phyloP scores from a whole-genome alignment of 495 filamentous ascomycete genomes.

The Parathielavia hyrcaniae region DNA sequence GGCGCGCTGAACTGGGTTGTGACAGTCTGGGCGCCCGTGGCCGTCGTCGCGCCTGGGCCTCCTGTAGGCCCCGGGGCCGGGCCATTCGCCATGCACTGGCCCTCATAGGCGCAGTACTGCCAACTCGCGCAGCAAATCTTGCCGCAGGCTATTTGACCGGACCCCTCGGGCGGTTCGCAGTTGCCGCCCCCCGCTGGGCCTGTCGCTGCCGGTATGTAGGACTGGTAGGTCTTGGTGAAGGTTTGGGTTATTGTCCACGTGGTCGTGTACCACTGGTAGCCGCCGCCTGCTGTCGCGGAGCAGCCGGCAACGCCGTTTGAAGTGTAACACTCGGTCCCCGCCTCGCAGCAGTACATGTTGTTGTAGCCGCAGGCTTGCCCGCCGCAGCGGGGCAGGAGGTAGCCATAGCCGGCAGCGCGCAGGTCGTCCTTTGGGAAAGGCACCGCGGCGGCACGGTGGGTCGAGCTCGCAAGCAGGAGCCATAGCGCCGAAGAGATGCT shows the following conservation, averaged over 20 bases:
- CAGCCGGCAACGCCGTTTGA: slow-evolving; percentile 45
- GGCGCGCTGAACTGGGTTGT: slow-evolving; percentile 53
- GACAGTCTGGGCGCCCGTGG: slow-evolving; percentile 30
- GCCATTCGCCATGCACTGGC: slow-evolving; percentile 41
- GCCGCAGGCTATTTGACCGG: slow-evolving; percentile 64
- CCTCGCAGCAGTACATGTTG: slow-evolving; percentile 60
- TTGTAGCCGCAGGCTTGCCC: slow-evolving; percentile 61
- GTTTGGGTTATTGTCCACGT: slow-evolving; percentile 67
- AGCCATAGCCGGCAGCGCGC: slow-evolving; percentile 36
- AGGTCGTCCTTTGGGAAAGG: slow-evolving; percentile 39
- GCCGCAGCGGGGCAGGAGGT: slow-evolving; percentile 47
- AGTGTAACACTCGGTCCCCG: slow-evolving; percentile 57
- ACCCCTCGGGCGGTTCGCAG: slow-evolving; percentile 48
- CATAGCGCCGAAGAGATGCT: slow-evolving; percentile 27
- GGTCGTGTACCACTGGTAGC: slow-evolving; percentile 60
- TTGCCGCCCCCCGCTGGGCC: slow-evolving; percentile 38
- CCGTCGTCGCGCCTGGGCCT: slow-evolving; percentile 34
- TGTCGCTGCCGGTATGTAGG: slow-evolving; percentile 35
- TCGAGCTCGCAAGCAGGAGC: slow-evolving; percentile 20
- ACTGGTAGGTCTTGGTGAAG: slow-evolving; percentile 60
- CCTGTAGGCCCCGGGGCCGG: not conserved
- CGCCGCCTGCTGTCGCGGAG: slow-evolving; percentile 25
- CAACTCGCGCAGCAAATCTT: slow-evolving; percentile 64
- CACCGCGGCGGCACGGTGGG: slow-evolving; percentile 35
- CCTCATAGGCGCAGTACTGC: slow-evolving; percentile 55